Base-by-base conservation (phyloP, 768 basidiomycete genomes). In the Rhodocollybia butyracea region DNA sequence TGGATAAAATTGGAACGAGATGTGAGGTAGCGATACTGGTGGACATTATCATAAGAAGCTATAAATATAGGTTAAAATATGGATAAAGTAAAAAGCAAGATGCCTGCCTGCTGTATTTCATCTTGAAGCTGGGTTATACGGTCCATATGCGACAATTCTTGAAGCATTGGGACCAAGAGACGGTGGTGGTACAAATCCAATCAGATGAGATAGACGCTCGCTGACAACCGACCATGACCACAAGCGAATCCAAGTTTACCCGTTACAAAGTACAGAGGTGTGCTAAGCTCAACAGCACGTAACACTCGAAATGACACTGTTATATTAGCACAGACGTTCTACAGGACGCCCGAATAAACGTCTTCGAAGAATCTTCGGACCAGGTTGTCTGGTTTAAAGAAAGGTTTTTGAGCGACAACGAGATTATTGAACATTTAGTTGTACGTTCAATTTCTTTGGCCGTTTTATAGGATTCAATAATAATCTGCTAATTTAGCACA, bases 121-220 rank as follows among this genome's bases (percentile, higher is more conserved):
- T 96, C 89, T 77, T 94, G 92, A 53, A 95, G 85, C 70, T 95
- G 94, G 10, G 94, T 94, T 70, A 95, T 90, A 73, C 92, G 87
- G 79, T 95, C 93, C 94, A 94, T 94, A 77, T 91, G 85, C 70
- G 89, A 84, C 69, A 92, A 73, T 83, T 91, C 89, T 80, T 90
- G 86, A 81, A 92, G 89, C 89, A 92, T 92, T 76, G 84, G 66
- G 58, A 62, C 60, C 60, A 56, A 22, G 30, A 56, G 32, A 38
- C 51, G 55, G 46, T 46, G 41, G 51, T 41, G 51, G 24, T 41
- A 42, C 41, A 34, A 27, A 24, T 3, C 15, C 40, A 38, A 38
- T 31, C 31, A 8, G 32, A 17, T 22, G 30, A 52, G 38, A 38
- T 30, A 13, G 5, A 46, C 29, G 21, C 10, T 40, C 1, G n/a